These are phyloP conservation scores for Pseudocercospora cruenta DNA, from an alignment of 2,329 filamentous ascomycete genomes.

Conservation along the genomic window DNA sequence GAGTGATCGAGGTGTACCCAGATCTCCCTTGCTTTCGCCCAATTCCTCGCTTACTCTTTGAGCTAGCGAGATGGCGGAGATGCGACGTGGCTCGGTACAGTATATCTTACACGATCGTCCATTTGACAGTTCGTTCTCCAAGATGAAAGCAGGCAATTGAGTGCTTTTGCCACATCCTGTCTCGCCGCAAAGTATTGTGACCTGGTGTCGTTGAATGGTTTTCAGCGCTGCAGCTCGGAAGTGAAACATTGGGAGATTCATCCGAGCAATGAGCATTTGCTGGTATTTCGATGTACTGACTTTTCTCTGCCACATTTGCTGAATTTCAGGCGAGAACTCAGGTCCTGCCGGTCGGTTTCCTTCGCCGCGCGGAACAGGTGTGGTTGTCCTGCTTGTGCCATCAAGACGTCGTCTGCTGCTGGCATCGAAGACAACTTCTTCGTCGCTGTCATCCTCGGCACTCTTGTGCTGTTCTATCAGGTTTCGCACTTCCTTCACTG, in stretches of 20 bases:
- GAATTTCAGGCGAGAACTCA: slow-evolving; percentile 46
- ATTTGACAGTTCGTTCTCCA: slow-evolving; percentile 82
- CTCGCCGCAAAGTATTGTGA: slow-evolving; percentile 93
- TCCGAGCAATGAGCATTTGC: slow-evolving; percentile 75
- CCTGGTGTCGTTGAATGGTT: slow-evolving; percentile 76
- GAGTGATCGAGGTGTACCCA: slow-evolving; percentile 81
- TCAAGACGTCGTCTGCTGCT: slow-evolving; percentile 62
- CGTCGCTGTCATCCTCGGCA: slow-evolving; percentile 55
- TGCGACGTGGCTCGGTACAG: slow-evolving; percentile 91
- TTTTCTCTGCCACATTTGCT: slow-evolving; percentile 58
- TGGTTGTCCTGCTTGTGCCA: slow-evolving; percentile 38
- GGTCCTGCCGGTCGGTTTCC: slow-evolving; percentile 13
- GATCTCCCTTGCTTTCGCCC: slow-evolving; percentile 78
- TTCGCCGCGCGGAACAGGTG: slow-evolving; percentile 34
- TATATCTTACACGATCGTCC: slow-evolving; percentile 88
- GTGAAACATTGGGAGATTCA: slow-evolving; percentile 85
- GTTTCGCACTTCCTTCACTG: slow-evolving; percentile 69
- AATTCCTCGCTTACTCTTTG: slow-evolving; percentile 92
- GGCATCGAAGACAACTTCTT: slow-evolving; percentile 70
- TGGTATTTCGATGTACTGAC: slow-evolving; percentile 63
- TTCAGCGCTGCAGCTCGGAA: slow-evolving; percentile 78
- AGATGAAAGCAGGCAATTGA: slow-evolving; percentile 89
- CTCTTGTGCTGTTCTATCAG: slow-evolving; percentile 61
- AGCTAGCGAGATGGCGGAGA: slow-evolving; percentile 93
- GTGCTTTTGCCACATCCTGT: slow-evolving; percentile 98